Percentiles rank a stretch among this genome's conserved stretches.
Evolutionary conservation across 2,329 filamentous ascomycete species (phyloP).

Genomic region (Chrysoporthe puriensis): DNA sequence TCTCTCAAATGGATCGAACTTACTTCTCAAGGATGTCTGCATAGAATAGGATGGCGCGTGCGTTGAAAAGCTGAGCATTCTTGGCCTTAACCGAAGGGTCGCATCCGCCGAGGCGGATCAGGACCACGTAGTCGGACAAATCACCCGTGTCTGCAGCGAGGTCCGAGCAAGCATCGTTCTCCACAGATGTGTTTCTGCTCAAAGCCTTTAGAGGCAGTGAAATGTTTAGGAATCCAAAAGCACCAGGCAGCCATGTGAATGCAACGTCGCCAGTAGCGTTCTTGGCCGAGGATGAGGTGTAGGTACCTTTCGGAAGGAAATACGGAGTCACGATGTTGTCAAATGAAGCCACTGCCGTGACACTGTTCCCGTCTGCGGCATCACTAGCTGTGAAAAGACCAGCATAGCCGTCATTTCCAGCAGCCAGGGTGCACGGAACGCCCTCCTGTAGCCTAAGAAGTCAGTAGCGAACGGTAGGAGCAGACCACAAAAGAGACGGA

Average conservation of each 20-base stretch:
- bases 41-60: constrained; percentile 33
- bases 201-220: constrained; percentile 36
- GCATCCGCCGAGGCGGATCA: constrained; percentile 43
- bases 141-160: constrained; percentile 45
- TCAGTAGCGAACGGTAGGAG: not conserved
- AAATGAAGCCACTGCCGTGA: constrained; percentile 33
- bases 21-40: not conserved
- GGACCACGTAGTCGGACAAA: constrained; percentile 45
- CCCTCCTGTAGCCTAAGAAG: constrained; percentile 27
- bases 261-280: not conserved
- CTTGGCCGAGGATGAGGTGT: constrained; percentile 21
- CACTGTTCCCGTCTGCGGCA: constrained; percentile 34
- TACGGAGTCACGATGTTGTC: constrained; percentile 32
- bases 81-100: constrained; percentile 37
- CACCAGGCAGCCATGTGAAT: constrained; percentile 30
- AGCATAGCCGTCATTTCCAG: constrained; percentile 34
- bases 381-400: constrained; percentile 33
- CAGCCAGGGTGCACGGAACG: constrained; percentile 35
- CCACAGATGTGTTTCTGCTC: constrained; percentile 35
- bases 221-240: constrained; percentile 25
- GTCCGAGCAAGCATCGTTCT: constrained; percentile 42
- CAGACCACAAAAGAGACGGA: no score
- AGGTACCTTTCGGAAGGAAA: constrained; percentile 30
- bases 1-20: not conserved
- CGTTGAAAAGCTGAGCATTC: constrained; percentile 47